Percentiles rank a stretch among this genome's conserved stretches.
Conservation (phyloP, 176 grass and related monocot species). For the Pontederia paniculata region DNA sequence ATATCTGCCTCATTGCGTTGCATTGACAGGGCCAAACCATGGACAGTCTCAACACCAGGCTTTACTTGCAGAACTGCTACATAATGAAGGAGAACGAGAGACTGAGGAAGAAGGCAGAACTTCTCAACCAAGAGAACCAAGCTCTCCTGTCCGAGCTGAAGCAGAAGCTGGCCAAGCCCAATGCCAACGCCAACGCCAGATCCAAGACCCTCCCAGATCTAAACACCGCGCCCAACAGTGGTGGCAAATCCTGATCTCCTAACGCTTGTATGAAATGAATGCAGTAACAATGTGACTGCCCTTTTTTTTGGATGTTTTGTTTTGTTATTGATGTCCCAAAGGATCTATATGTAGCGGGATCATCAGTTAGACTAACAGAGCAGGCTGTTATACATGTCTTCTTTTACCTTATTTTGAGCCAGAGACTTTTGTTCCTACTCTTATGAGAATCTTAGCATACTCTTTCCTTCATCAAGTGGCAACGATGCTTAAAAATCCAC, state of each 20-base stretch:
- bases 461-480: too few relatives aligned
- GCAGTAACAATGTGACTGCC: neutral
- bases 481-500: constrained; percentile 47
- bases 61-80: constrained; percentile 91
- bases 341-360: too few relatives aligned
- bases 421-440: too few relatives aligned
- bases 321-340: too few relatives aligned
- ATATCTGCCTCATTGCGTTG: too few relatives aligned
- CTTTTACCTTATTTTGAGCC: too few relatives aligned
- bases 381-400: too few relatives aligned
- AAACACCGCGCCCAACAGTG: neutral
- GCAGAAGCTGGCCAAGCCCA: constrained; percentile 52
- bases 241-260: neutral
- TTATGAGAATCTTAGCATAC: too few relatives aligned
- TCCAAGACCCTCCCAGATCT: constrained; percentile 5
- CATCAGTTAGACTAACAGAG: too few relatives aligned
- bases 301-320: constrained; percentile 2
- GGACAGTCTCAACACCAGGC: constrained; percentile 70
- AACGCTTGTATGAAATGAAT: neutral
- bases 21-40: constrained; percentile 27
- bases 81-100: constrained; percentile 95
- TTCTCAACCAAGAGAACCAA: constrained; percentile 86
- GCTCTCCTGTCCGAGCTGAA: constrained; percentile 68
- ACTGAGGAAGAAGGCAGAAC: constrained; percentile 67
- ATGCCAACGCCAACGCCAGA: neutral